phyloP scores from a whole-genome alignment of 1,139 yeast genomes.

The Scheffersomyces segobiensis region DNA sequence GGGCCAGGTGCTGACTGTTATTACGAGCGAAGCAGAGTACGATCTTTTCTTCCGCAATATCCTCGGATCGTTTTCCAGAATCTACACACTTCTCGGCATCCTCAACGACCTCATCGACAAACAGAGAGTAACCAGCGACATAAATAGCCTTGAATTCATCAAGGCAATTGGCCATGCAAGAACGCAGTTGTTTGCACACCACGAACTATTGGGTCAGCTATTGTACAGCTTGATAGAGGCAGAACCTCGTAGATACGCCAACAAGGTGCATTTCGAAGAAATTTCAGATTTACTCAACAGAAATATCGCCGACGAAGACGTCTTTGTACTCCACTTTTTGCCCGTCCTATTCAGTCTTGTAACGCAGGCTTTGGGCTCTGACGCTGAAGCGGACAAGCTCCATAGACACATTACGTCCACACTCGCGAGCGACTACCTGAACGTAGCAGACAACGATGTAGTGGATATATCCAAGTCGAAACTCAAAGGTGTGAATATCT shows the following conservation, averaged over 20 bases:
- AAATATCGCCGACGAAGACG: constrained; percentile 57
- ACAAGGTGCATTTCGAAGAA: constrained; percentile 33
- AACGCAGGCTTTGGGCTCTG: constrained; percentile 23
- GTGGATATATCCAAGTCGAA: constrained; percentile 49
- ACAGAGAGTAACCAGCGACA: constrained; percentile 48
- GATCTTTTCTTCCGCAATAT: constrained; percentile 36
- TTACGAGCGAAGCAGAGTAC: constrained; percentile 13
- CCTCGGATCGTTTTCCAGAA: constrained; percentile 53
- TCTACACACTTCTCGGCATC: constrained; percentile 55
- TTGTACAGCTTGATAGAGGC: constrained; percentile 48
- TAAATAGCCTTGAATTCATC: constrained; percentile 49
- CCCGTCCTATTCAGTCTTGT: constrained; percentile 59
- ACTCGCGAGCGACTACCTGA: constrained; percentile 13
- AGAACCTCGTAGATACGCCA: constrained; percentile 21
- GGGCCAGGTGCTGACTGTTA: constrained; percentile 8
- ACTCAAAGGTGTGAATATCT: constrained; percentile 51
- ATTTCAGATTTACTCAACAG: constrained; percentile 32
- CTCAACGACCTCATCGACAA: constrained; percentile 68
- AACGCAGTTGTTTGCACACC: constrained; percentile 61
- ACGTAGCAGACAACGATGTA: constrained; percentile 20
- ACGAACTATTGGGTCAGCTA: constrained; percentile 71
- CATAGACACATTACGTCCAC: constrained; percentile 20
- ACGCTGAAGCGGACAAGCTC: constrained; percentile 26
- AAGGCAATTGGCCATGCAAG: constrained; percentile 60
- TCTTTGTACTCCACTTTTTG: constrained; percentile 60